phyloP scores from a whole-genome alignment of 1,284 basidiomycete species.

The Ganoderma sinense region DNA sequence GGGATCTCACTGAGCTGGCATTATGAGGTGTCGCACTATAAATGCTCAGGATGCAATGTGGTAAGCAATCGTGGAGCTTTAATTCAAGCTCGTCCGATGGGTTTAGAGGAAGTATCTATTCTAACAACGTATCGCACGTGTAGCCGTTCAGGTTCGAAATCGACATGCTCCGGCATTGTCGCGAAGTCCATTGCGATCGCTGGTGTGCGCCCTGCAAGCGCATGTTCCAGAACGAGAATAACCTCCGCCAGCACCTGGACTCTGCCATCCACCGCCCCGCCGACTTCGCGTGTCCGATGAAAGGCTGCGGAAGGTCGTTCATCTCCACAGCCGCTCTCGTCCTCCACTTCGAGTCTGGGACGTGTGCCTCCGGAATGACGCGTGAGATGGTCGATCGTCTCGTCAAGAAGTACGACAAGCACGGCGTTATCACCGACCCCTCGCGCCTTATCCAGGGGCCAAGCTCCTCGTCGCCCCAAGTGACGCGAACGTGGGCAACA shows the following conservation, averaged over 20 bases:
- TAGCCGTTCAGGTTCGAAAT: neutral
- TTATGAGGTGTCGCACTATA: slow-evolving; percentile 23
- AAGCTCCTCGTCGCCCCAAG: neutral
- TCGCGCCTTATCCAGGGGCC: slow-evolving; percentile 32
- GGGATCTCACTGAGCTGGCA: slow-evolving; percentile 27
- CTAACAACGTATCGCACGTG: neutral
- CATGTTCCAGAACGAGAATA: slow-evolving; percentile 36
- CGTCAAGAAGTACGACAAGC: slow-evolving; percentile 35
- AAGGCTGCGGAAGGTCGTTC: slow-evolving; percentile 37
- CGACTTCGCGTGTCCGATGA: slow-evolving; percentile 27
- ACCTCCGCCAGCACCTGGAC: slow-evolving; percentile 36
- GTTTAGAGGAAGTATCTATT: too few relatives aligned
- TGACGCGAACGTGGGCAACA: slow-evolving; percentile 37
- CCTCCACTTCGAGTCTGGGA: slow-evolving; percentile 41
- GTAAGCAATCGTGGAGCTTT: slow-evolving; percentile 33
- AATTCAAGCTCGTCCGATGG: too few relatives aligned
- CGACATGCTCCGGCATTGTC: slow-evolving; percentile 35
- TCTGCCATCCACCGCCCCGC: slow-evolving; percentile 26
- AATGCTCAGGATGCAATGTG: slow-evolving; percentile 25
- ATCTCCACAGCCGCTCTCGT: slow-evolving; percentile 40
- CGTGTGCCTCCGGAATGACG: slow-evolving; percentile 40
- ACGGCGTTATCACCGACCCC: slow-evolving; percentile 43
- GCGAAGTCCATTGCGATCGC: slow-evolving; percentile 30
- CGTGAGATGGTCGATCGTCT: slow-evolving; percentile 37
- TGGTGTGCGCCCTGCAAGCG: slow-evolving; percentile 39